These are phyloP conservation scores for Scedosporium boydii DNA, from an alignment of 2,329 filamentous ascomycete species.

Conservation along the genomic window DNA sequence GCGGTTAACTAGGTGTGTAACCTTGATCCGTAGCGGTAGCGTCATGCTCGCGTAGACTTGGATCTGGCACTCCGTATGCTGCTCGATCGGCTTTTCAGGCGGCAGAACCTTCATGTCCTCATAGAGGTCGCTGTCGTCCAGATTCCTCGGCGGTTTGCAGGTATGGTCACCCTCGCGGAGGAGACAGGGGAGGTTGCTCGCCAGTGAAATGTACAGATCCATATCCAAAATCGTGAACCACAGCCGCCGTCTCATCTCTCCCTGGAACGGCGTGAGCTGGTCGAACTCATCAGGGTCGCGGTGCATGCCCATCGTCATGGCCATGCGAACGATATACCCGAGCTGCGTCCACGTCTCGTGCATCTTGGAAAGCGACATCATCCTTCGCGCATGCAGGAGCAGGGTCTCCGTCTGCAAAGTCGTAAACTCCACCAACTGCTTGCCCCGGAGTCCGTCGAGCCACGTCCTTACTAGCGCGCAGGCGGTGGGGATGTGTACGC, in stretches of 20 bases:
- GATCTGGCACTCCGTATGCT: conserved; percentile 42
- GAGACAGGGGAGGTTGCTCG: conserved; percentile 40
- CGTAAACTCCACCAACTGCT: conserved; percentile 40
- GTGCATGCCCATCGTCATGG: conserved; percentile 51
- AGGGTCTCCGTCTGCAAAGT: conserved; percentile 45
- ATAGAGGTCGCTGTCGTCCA: conserved; percentile 41
- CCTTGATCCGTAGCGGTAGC: conserved; percentile 37
- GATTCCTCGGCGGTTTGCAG: conserved; percentile 41
- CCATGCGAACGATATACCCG: conserved; percentile 45
- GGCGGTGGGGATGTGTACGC: conserved; percentile 47
- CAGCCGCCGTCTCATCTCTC: conserved; percentile 43
- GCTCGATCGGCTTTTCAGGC: conserved; percentile 37
- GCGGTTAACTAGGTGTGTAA: conserved; percentile 39
- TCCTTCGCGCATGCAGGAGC: conserved; percentile 41
- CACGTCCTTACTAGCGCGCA: conserved; percentile 44
- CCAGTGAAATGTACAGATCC: conserved; percentile 44
- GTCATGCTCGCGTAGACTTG: conserved; percentile 45
- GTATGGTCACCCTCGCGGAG: conserved; percentile 45
- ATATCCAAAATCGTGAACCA: conserved; percentile 50
- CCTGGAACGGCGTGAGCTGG: conserved; percentile 38
- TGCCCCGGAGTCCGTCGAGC: conserved; percentile 41
- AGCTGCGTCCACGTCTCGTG: conserved; percentile 45
- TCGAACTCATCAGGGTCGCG: conserved; percentile 46
- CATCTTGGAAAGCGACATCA: conserved; percentile 38
- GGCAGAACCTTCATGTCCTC: conserved; percentile 39